A percentile compares a stretch with the other conserved stretches of the same genome.
These are phyloP conservation scores for Pseudocercospora fijiensis DNA, from an alignment of 2,329 filamentous ascomycete genomes.

Conservation along the genomic window DNA sequence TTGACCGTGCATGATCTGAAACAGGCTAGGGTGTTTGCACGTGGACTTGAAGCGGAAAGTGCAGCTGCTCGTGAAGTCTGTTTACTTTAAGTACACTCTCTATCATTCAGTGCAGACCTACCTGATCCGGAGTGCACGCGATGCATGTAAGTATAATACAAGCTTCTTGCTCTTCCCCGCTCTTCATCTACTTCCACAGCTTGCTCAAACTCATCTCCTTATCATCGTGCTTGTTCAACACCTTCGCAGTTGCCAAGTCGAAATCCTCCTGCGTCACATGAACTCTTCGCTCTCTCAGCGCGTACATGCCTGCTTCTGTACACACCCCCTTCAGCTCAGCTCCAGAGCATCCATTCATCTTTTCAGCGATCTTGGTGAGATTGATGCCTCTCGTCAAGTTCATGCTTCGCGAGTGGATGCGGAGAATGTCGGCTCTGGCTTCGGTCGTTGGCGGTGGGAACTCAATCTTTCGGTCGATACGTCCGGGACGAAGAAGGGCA, in stretches of 20 bases:
- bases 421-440: slow-evolving; percentile 92
- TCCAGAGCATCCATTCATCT: slow-evolving; percentile 99
- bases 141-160: slow-evolving; percentile 29
- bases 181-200: slow-evolving; percentile 66
- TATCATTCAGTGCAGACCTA: slow-evolving; percentile 18
- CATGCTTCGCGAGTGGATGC: slow-evolving; percentile 98
- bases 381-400: slow-evolving; percentile 97
- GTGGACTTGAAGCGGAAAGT: not conserved
- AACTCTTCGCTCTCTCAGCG: slow-evolving; percentile 87
- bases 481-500: slow-evolving; percentile 87
- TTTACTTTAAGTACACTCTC: slow-evolving; percentile 13
- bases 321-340: slow-evolving; percentile 98
- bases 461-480: slow-evolving; percentile 98
- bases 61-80: not conserved
- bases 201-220: slow-evolving; percentile 92
- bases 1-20: not conserved
- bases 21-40: not conserved
- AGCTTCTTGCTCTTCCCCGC: not conserved
- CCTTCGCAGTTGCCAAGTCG: slow-evolving; percentile 96
- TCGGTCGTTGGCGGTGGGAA: slow-evolving; percentile 96
- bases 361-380: slow-evolving; percentile 96
- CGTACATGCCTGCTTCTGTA: slow-evolving; percentile 98
- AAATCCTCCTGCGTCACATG: slow-evolving; percentile 99
- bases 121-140: slow-evolving; percentile 10
- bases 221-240: slow-evolving; percentile 98